Evolutionary conservation across 1,139 yeast species (phyloP), one percentile per base, ranked within the genome.

Genomic region (Magnusiomyces clavatus): DNA sequence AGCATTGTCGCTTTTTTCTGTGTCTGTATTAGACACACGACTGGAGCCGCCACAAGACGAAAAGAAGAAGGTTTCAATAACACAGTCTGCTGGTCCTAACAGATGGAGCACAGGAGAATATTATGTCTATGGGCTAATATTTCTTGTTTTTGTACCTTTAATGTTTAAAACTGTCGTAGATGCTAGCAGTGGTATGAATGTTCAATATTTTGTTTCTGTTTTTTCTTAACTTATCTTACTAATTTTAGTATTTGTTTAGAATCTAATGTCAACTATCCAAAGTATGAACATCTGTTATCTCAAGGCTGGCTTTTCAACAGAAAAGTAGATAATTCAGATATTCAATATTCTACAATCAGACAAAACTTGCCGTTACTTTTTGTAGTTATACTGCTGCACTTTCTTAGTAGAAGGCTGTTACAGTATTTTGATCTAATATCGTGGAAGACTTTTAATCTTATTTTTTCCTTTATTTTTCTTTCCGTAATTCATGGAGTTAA

Each of bases 301-400:
- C 71, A 94, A 80, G 59, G 97, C 16, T 67, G 71, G 69, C 56
- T 68, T 51, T 58, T 62, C 51, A 71, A 69, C 13, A 59, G 69
- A 8, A 59, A 61, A 56, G 74, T 72, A 13, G 77, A 94, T 65
- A 90, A 90, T 65, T 84, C 96, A 3, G 99, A 94, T 65, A 74
- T 75, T 41, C 99, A 94, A 67, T 94, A 92, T 64, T 72, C 88
- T 35, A 87, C 89, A 62, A 89, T 94, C 66, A 77, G 98, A 60
- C 83, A 85, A 62, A 89, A 88, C 64, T 75, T 90, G 59, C 78
- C 81, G 11, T 66, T 85, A 51, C 69, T 94, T 49, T 65, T 74
- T 29, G 78, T 70, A 1, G 72, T 88, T 50, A 74, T 83, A 49
- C 60, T 66, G 0, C 65, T 73, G 1, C 97, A 92, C 65, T 69